Conservation (phyloP, 768 basidiomycete species). For the Psilocybe sp. region DNA sequence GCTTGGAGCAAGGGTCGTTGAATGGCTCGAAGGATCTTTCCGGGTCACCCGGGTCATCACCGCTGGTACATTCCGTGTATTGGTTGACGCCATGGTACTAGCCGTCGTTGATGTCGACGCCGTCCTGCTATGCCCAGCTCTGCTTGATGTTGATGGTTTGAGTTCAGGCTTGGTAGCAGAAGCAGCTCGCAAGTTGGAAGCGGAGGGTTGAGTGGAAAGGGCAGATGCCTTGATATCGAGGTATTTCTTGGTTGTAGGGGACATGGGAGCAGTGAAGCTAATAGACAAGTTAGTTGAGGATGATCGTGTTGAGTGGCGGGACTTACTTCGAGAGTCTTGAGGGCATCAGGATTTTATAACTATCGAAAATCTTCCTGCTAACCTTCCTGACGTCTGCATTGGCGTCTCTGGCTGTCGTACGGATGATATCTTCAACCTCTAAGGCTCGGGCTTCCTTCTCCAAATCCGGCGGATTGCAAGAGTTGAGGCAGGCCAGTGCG, state of each 20-base stretch:
- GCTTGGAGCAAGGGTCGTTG: slow-evolving; percentile 26
- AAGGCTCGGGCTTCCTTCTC: slow-evolving; percentile 64
- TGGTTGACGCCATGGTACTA: slow-evolving; percentile 11
- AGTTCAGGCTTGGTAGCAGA: slow-evolving; percentile 1
- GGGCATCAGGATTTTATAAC: slow-evolving; percentile 71
- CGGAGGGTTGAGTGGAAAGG: slow-evolving; percentile 11
- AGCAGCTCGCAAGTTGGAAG: slow-evolving; percentile 13
- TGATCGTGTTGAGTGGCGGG: background rate
- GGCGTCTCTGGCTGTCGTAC: slow-evolving; percentile 64
- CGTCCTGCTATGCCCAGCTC: slow-evolving; percentile 21
- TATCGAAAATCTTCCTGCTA: slow-evolving; percentile 70
- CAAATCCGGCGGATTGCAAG: slow-evolving; percentile 76
- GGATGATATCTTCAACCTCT: slow-evolving; percentile 72
- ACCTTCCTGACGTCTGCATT: slow-evolving; percentile 73
- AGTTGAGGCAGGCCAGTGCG: slow-evolving; percentile 63
- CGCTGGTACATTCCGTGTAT: slow-evolving; percentile 11
- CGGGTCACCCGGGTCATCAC: slow-evolving; percentile 18
- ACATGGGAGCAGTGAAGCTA: slow-evolving; percentile 73
- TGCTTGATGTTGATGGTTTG: slow-evolving; percentile 12
- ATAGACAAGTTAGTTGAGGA: background rate
- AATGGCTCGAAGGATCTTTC: slow-evolving; percentile 16
- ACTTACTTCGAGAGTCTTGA: slow-evolving; percentile 60
- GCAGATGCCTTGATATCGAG: slow-evolving; percentile 49
- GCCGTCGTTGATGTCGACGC: slow-evolving; percentile 13
- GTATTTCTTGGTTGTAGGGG: slow-evolving; percentile 76